Percentiles rank a stretch among this genome's conserved stretches.
phyloP scores from a whole-genome alignment of 2,329 filamentous ascomycete genomes.

The Exophiala viscosa region DNA sequence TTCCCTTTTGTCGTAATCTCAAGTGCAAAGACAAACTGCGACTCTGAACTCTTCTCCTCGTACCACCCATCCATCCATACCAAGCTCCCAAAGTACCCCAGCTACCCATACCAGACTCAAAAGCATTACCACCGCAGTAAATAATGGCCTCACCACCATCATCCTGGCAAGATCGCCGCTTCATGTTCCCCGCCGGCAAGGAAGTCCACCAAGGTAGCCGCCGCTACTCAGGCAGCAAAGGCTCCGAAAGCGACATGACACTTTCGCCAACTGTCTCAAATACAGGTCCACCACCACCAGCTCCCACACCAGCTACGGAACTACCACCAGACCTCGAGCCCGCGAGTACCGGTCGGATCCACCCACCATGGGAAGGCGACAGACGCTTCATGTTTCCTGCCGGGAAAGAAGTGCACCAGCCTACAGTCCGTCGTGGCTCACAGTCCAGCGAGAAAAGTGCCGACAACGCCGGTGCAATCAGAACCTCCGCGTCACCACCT shows the following conservation, averaged over 20 bases:
- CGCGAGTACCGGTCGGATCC: slow-evolving; percentile 5
- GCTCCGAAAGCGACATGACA: background rate
- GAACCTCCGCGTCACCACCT: slow-evolving; percentile 76
- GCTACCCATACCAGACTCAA: background rate
- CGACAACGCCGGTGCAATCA: background rate
- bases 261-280: background rate
- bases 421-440: slow-evolving; percentile 5
- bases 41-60: no score
- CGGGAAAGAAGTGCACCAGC: slow-evolving; percentile 17
- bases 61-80: background rate
- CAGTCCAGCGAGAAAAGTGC: slow-evolving; percentile 12
- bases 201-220: slow-evolving; percentile 22
- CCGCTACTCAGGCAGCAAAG: slow-evolving; percentile 4
- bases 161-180: slow-evolving; percentile 26
- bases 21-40: no score
- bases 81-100: background rate
- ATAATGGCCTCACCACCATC: slow-evolving; percentile 2
- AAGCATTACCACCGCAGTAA: background rate
- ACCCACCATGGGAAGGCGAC: slow-evolving; percentile 21
- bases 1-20: background rate
- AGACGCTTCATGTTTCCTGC: slow-evolving; percentile 16
- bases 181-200: slow-evolving; percentile 21
- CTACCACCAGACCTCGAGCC: background rate
- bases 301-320: background rate
- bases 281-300: slow-evolving; percentile 3